Conservation (phyloP, 2,329 filamentous ascomycete species). For the Monosporascus sp. region DNA sequence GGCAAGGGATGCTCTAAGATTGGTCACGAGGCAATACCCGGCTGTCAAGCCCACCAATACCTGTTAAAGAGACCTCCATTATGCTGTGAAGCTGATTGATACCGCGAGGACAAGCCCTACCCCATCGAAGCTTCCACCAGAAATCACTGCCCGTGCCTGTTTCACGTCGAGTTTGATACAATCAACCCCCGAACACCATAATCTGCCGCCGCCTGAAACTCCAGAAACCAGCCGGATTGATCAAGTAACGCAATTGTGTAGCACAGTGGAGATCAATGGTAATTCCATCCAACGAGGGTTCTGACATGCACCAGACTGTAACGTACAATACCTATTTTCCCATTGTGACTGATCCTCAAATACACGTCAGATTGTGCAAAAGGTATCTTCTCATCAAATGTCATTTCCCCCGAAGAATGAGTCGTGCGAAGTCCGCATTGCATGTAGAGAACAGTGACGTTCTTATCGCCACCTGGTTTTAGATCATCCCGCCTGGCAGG, state of each 20-base stretch:
- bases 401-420: conserved; percentile 5
- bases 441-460: conserved; percentile 1
- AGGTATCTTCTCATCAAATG: conserved; percentile 12
- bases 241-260: neutral
- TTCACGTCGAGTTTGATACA: neutral
- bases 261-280: neutral
- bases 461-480: conserved; percentile 8
- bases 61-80: neutral
- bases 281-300: neutral
- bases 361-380: neutral
- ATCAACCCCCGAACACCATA: neutral
- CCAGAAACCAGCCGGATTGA: neutral
- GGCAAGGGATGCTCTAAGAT: no score
- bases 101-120: neutral
- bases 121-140: neutral
- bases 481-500: conserved; percentile 43
- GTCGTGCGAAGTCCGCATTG: no score
- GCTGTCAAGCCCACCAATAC: neutral
- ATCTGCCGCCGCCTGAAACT: neutral
- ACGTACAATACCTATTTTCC: neutral
- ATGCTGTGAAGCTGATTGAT: neutral
- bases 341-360: neutral
- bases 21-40: neutral
- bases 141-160: neutral
- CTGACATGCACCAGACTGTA: neutral